Evolutionary conservation across 768 basidiomycete species (phyloP), one percentile per base, ranked within the genome.

Genomic region (Boletus rufocinnamomeus): DNA sequence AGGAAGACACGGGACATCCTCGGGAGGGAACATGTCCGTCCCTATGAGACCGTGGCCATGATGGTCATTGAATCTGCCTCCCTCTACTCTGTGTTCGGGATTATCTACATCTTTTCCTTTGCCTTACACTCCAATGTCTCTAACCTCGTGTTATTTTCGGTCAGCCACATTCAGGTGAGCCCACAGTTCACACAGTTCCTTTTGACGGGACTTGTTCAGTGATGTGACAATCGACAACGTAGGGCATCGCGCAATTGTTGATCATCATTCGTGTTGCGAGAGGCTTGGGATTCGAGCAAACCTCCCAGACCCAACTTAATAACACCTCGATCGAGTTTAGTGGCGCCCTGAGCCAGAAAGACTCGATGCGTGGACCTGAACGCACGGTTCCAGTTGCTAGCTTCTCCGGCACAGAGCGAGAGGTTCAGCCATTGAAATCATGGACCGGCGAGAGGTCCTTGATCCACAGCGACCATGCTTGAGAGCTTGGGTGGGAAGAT

Each of bases 1-100:
- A 41, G 14, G 6, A 60, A 56, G 19, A 61, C 69, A 38, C 32
- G n/a, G 41, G 23, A 49, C 6, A 30, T 50, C n/a, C 52, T 69
- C 4, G 74, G 58, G 35, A 52, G 28, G 5, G 58, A 61, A 45
- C 56, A 66, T 30, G 8, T 64, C 23, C 56, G 53, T 21, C 52
- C 58, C 9, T 78, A 77, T 50, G 61, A 69, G 17, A 62, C 57
- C 6, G 66, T 74, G 0, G 50, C 63, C 2, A 57, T 66, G 23
- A 76, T 78, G 69, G 52, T 77, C 25, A 58, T 79, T 57, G 76
- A 79, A 53, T 74, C 72, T 11, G 73, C 76, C 2, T 59, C 69
- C 0, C 45, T 71, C 13, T 76, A 75, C 53, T 50, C 70, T 0
- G 41, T 60, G 2, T 56, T 70, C 32, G 66, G 62, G 13, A 30